phyloP scores from a whole-genome alignment of 164 flowering plant species.

The Annona cherimola region DNA sequence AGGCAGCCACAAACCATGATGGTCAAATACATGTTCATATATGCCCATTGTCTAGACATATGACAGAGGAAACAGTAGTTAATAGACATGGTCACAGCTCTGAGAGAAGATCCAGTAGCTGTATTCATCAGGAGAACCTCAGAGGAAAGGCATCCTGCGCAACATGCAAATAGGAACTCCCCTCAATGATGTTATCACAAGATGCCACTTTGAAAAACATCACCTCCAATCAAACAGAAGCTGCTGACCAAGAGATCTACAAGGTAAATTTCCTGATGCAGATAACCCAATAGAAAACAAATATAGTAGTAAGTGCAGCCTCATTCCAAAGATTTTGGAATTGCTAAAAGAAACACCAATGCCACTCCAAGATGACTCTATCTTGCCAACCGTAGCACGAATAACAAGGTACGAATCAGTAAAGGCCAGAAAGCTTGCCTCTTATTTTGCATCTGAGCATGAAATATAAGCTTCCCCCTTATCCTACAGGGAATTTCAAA shows the following conservation, averaged over 20 bases:
- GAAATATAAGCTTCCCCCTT: neutral
- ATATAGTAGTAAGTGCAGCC: conserved; percentile 12
- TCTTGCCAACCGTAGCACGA: conserved; percentile 15
- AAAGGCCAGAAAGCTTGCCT: neutral
- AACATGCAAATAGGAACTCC: conserved; percentile 18
- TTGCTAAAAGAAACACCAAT: conserved; percentile 15
- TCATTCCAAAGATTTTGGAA: conserved; percentile 17
- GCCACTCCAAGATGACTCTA: conserved; percentile 27
- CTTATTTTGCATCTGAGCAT: neutral
- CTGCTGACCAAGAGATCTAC: conserved; percentile 12
- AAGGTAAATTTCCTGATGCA: conserved; percentile 18
- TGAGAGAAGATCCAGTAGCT: conserved; percentile 16
- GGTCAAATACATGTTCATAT: conserved; percentile 6
- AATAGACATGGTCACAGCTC: conserved; percentile 23
- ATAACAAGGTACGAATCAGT: conserved; percentile 18
- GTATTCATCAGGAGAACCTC: conserved; percentile 9
- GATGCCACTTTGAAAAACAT: conserved; percentile 17
- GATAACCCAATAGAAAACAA: conserved; percentile 9
- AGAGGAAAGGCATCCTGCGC: conserved; percentile 21
- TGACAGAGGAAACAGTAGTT: conserved; percentile 24
- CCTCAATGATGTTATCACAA: conserved; percentile 13
- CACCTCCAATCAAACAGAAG: conserved; percentile 13
- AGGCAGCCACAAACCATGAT: neutral
- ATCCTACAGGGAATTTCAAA: neutral
- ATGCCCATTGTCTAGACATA: conserved; percentile 13